Evolutionary conservation across 208 protist species (phyloP).

Genomic region (Lotmaria passim): DNA sequence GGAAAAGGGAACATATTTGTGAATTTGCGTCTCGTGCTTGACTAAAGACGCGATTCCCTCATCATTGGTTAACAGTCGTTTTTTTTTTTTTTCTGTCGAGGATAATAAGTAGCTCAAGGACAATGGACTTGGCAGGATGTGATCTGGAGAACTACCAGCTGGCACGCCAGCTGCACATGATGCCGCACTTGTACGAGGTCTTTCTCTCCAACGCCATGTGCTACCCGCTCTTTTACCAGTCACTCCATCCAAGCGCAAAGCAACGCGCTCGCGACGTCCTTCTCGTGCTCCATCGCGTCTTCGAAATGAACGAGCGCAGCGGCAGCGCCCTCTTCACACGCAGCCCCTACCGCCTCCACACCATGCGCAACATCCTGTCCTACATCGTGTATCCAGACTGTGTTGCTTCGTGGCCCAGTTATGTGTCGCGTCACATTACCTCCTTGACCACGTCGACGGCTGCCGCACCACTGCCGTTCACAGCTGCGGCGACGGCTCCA

Average conservation of each 20-base stretch:
- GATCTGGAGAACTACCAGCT: conserved; percentile 72
- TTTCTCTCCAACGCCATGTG: conserved; percentile 58
- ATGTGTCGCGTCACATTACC: conserved; percentile 1
- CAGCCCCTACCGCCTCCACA: conserved; percentile 22
- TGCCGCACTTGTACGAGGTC: conserved; percentile 58
- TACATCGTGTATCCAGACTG: conserved; percentile 59
- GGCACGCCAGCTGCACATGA: conserved; percentile 71
- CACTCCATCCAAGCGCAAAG: conserved; percentile 53
- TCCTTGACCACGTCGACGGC: not conserved
- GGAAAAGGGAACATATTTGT: too few species aligned
- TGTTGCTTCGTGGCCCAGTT: not conserved
- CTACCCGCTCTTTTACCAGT: conserved; percentile 71
- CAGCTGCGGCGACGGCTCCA: too few species aligned
- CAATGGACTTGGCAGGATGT: conserved; percentile 32
- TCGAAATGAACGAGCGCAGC: not conserved
- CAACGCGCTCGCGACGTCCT: conserved; percentile 38
- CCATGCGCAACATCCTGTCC: conserved; percentile 51
- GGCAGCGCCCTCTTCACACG: conserved; percentile 11
- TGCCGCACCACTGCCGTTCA: not conserved
- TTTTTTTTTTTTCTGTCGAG: too few species aligned
- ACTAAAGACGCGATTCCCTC: too few species aligned
- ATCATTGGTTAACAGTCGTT: too few species aligned
- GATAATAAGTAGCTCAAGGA: not conserved
- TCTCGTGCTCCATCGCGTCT: conserved; percentile 54
- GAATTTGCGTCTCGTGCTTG: too few species aligned